Base-by-base conservation (phyloP, 805 yeast species). In the Candida pseudoglaebosa region DNA sequence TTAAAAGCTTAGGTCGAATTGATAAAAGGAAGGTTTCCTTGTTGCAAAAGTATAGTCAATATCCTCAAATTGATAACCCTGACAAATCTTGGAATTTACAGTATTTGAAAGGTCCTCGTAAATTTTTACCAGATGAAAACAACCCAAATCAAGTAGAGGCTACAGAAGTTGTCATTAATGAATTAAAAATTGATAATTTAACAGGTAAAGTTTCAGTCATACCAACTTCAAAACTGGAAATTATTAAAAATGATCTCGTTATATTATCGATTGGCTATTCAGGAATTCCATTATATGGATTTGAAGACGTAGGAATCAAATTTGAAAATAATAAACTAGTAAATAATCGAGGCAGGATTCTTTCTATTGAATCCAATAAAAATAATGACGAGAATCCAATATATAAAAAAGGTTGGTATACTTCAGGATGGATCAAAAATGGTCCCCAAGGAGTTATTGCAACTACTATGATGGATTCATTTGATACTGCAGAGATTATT, bases 371-470 rank as follows among this genome's bases (percentile, higher is more conserved):
- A 5, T 36, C 57, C 3, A 32, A 40, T 9, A 50, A 41, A n/a
- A 39, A 38, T 5, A 40, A 51, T 5, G 30, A 48, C 44, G 26
- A 49, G 56, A 45, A 47, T 17, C 39, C 48, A 6, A 20, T 63
- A 54, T 54, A 50, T 32, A 48, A 56, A 32, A 53, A 53, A 2
- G 83, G 87, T 0, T 62, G 87, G 42, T 91, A 89, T 50, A 80
- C 85, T 2, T 68, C 89, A 6, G 99, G 99, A 0, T 93, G 99
- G 99, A 81, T 89, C 34, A 78, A 84, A 40, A 80, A 76, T 37
- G 95, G 95, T 1, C 84, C 95, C 5, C 74, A 75, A 20, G 99
- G 99, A 1, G 95, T 88, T 3, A 93, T 93, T 47, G 95, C 95
- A 13, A 73, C 86, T 10, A 88, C 98, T 0, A 85, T 91, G 83